phyloP scores from a whole-genome alignment of 2,329 filamentous ascomycete genomes.

The Fusarium poae region DNA sequence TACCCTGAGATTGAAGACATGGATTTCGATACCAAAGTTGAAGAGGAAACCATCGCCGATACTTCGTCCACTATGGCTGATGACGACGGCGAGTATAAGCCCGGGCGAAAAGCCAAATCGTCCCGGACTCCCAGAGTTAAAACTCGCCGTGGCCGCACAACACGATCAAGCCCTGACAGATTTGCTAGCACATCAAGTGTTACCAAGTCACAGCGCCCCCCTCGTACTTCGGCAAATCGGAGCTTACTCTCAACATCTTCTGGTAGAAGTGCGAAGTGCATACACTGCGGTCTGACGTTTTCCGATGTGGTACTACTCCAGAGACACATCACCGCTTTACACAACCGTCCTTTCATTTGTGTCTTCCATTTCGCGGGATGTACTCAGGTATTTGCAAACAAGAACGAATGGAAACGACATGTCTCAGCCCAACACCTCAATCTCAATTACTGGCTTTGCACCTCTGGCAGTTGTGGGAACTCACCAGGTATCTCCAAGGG shows the following conservation, averaged over 20 bases:
- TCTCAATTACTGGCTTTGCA: constrained; percentile 81
- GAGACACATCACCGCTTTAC: constrained; percentile 64
- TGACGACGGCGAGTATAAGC: constrained; percentile 20
- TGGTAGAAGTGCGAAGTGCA: constrained; percentile 24
- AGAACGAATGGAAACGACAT: constrained; percentile 98
- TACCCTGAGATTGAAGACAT: constrained; percentile 34
- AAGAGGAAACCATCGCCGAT: neutral
- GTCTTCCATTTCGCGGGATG: constrained; percentile 85
- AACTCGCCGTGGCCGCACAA: constrained; percentile 31
- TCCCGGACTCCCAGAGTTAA: constrained; percentile 12
- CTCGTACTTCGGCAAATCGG: neutral
- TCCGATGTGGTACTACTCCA: constrained; percentile 61
- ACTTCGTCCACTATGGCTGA: neutral
- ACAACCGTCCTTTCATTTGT: constrained; percentile 77
- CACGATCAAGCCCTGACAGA: constrained; percentile 9
- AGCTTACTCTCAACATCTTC: constrained; percentile 22
- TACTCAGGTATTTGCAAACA: constrained; percentile 76
- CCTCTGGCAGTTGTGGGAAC: constrained; percentile 68
- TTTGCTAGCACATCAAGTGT: constrained; percentile 11
- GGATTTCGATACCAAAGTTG: constrained; percentile 8
- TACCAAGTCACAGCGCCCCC: constrained; percentile 9
- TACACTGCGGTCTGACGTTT: constrained; percentile 53
- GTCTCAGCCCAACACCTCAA: constrained; percentile 83
- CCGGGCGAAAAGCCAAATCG: constrained; percentile 6
- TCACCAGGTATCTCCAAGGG: constrained; percentile 45